A percentile compares a stretch with the other conserved stretches of the same genome.
phyloP scores from a whole-genome alignment of 2,329 filamentous ascomycete species.

The Monilinia vaccinii-corymbosi region DNA sequence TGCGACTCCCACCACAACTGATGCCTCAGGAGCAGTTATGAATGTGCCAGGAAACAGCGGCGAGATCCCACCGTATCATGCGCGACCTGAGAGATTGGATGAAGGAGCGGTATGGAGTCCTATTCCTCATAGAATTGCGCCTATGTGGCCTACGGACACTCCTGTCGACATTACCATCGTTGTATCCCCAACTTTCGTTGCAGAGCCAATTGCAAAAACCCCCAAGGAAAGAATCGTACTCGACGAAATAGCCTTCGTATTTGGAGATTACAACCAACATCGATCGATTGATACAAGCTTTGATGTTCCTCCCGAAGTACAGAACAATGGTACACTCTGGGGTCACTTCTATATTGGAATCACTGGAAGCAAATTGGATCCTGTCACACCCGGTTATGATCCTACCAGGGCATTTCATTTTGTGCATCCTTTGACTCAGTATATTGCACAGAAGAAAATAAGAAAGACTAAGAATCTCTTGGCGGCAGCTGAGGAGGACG shows the following conservation, averaged over 20 bases:
- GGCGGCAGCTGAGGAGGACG: conserved; percentile 39
- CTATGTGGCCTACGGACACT: conserved; percentile 78
- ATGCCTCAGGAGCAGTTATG: conserved; percentile 45
- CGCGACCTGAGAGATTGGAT: conserved; percentile 52
- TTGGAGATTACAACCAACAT: conserved; percentile 72
- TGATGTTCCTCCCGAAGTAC: conserved; percentile 65
- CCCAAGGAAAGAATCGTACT: conserved; percentile 63
- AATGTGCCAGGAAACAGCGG: conserved; percentile 45
- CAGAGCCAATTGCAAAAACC: conserved; percentile 57
- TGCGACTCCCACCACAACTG: conserved; percentile 35
- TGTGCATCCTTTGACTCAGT: conserved; percentile 75
- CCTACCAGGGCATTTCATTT: conserved; percentile 73
- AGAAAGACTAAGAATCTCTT: conserved; percentile 82
- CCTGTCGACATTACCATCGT: conserved; percentile 77
- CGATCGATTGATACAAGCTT: conserved; percentile 71
- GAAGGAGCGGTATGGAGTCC: conserved; percentile 54
- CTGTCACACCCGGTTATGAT: conserved; percentile 62
- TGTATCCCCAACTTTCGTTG: conserved; percentile 64
- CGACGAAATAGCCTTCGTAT: conserved; percentile 68
- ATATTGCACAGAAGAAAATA: conserved; percentile 83
- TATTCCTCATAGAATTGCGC: conserved; percentile 64
- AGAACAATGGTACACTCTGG: conserved; percentile 89
- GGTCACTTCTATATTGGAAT: conserved; percentile 88
- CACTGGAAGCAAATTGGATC: conserved; percentile 67
- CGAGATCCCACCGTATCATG: conserved; percentile 53